Evolutionary conservation across 495 filamentous ascomycete species (phyloP).

Genomic region (Podospora didyma): DNA sequence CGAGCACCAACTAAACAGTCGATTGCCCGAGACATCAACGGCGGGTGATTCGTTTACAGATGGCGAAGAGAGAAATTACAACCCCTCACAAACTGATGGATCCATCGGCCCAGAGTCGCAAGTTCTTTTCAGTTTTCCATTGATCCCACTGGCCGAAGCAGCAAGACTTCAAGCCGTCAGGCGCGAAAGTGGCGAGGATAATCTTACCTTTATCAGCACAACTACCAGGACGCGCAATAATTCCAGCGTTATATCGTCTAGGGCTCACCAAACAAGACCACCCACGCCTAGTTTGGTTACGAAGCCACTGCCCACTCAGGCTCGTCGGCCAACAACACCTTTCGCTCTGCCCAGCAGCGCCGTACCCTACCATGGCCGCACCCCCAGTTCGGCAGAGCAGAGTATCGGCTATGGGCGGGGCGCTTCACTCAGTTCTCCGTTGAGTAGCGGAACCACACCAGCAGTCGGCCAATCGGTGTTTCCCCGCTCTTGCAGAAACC

Average conservation of each 20-base stretch:
- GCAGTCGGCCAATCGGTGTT: slow-evolving; percentile 1
- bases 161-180: slow-evolving; percentile 18
- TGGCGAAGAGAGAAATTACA: background rate
- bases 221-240: slow-evolving; percentile 13
- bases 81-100: background rate
- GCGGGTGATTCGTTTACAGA: background rate
- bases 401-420: background rate
- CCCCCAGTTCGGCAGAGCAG: background rate
- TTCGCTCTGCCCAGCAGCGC: slow-evolving; percentile 3
- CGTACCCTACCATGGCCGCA: background rate
- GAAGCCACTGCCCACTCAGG: slow-evolving; percentile 14
- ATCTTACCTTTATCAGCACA: slow-evolving; percentile 14
- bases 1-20: background rate
- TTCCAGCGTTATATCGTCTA: slow-evolving; percentile 17
- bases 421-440: background rate
- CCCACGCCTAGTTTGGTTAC: slow-evolving; percentile 10
- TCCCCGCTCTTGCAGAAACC: slow-evolving; percentile 14
- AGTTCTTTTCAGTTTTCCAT: slow-evolving; percentile 20
- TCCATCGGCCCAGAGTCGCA: slow-evolving; percentile 6
- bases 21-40: background rate
- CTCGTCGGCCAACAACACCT: slow-evolving; percentile 8
- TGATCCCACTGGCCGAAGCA: slow-evolving; percentile 24
- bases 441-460: slow-evolving; percentile 6
- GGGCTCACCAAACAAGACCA: slow-evolving; percentile 16
- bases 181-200: slow-evolving; percentile 16